Conservation (phyloP, 2,329 filamentous ascomycete genomes). For the Davidsoniella eucalypti region DNA sequence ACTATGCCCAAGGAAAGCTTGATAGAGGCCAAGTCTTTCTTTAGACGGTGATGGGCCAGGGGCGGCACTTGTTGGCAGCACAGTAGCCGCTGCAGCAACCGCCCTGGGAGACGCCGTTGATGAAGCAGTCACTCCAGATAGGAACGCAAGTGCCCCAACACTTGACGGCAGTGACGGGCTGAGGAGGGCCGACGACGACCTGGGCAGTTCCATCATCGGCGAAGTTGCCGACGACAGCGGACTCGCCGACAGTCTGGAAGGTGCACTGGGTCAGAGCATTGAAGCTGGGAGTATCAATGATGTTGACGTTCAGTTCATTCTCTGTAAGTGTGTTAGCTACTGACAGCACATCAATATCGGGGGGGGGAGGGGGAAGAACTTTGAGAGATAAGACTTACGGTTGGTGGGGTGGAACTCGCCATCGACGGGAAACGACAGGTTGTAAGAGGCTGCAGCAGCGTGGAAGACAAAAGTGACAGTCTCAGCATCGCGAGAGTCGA, state of each 20-base stretch:
- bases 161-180: constrained; percentile 26
- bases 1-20: too few relatives aligned
- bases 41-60: constrained; percentile 15
- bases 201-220: constrained; percentile 21
- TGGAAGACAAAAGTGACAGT: constrained; percentile 29
- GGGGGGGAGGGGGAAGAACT: neutral
- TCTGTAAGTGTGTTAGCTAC: constrained; percentile 18
- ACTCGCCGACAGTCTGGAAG: constrained; percentile 24
- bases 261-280: constrained; percentile 25
- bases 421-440: constrained; percentile 26
- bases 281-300: constrained; percentile 28
- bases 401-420: constrained; percentile 22
- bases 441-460: constrained; percentile 25
- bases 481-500: constrained; percentile 17
- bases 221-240: constrained; percentile 17
- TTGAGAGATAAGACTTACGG: constrained; percentile 18
- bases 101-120: constrained; percentile 21
- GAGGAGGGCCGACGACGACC: constrained; percentile 28
- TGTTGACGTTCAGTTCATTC: constrained; percentile 23
- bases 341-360: neutral
- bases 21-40: too few relatives aligned
- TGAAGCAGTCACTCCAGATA: constrained; percentile 24
- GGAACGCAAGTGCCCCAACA: constrained; percentile 28
- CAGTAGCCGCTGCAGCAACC: constrained; percentile 29
- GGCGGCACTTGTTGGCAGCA: constrained; percentile 25